A percentile compares a stretch with the other conserved stretches of the same genome.
Evolutionary conservation across 148 eudicot genomes (phyloP).

Genomic region (Chenopodium quinoa): DNA sequence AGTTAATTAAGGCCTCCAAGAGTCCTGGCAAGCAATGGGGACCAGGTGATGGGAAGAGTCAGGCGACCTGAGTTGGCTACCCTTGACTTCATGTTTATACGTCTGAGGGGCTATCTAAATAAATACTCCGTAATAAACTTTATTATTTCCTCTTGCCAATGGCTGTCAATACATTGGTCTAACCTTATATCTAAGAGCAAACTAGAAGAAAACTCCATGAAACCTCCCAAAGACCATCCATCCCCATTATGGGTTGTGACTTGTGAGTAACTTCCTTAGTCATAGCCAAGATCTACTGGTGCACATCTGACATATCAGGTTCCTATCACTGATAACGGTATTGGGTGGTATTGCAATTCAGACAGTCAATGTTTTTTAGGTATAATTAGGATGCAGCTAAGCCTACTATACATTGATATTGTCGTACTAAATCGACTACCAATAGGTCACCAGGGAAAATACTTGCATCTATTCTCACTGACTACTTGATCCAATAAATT

Average conservation of each 20-base stretch:
- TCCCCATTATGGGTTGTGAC: no score
- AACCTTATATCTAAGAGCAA: background rate
- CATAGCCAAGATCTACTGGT: background rate
- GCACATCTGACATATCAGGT: background rate
- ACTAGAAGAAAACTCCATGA: no score
- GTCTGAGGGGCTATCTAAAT: background rate
- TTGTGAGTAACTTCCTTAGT: background rate
- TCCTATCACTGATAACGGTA: background rate
- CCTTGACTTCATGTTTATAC: background rate
- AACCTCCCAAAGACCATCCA: background rate
- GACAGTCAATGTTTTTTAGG: background rate
- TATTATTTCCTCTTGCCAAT: background rate
- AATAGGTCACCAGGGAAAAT: background rate
- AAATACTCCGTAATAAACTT: no score
- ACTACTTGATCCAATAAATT: background rate
- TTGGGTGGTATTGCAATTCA: background rate
- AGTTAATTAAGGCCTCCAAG: background rate
- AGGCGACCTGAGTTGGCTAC: background rate
- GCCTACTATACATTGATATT: background rate
- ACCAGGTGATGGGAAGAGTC: no score
- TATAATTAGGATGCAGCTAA: background rate
- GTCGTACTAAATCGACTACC: background rate
- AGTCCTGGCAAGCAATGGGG: no score
- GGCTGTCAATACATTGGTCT: background rate
- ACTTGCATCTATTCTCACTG: background rate